A percentile compares a stretch with the other conserved stretches of the same genome.
phyloP scores from a whole-genome alignment of 257 asterid species.

The Anisodus acutangulus region DNA sequence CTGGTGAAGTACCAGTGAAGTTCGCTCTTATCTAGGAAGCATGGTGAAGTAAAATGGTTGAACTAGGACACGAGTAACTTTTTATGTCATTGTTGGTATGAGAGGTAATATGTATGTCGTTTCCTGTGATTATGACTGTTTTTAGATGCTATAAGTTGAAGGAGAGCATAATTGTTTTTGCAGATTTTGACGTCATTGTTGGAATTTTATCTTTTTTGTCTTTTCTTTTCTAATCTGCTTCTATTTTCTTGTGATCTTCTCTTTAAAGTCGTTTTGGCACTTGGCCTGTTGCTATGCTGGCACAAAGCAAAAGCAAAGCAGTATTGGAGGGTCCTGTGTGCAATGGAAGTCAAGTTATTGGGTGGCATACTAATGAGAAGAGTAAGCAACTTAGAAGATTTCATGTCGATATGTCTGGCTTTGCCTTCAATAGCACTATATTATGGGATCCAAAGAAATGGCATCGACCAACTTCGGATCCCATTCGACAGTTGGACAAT shows the following conservation, averaged over 20 bases:
- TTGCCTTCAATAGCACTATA: slow-evolving; percentile 95
- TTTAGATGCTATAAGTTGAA: neutral
- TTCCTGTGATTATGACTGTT: slow-evolving; percentile 1
- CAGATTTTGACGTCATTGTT: slow-evolving; percentile 11
- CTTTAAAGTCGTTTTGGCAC: slow-evolving; percentile 85
- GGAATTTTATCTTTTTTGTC: neutral
- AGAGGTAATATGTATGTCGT: neutral
- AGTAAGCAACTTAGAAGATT: slow-evolving; percentile 86
- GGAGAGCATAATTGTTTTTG: neutral
- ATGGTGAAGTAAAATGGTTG: slow-evolving; percentile 20
- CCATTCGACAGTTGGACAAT: slow-evolving; percentile 77
- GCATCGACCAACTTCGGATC: slow-evolving; percentile 73
- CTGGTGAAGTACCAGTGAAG: neutral
- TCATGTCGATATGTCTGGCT: slow-evolving; percentile 98
- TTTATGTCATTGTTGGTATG: neutral
- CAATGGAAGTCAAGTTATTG: slow-evolving; percentile 84
- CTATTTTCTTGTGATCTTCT: slow-evolving; percentile 29
- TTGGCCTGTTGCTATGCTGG: slow-evolving; percentile 97
- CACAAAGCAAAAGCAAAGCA: slow-evolving; percentile 79
- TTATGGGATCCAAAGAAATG: slow-evolving; percentile 91
- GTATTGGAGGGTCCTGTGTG: slow-evolving; percentile 92
- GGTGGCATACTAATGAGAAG: slow-evolving; percentile 98
- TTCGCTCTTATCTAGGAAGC: neutral
- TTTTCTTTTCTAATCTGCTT: slow-evolving; percentile 18
- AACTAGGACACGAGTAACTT: neutral